Base-by-base conservation (phyloP, 139 green algal species). In the Spirogloea muscicola region DNA sequence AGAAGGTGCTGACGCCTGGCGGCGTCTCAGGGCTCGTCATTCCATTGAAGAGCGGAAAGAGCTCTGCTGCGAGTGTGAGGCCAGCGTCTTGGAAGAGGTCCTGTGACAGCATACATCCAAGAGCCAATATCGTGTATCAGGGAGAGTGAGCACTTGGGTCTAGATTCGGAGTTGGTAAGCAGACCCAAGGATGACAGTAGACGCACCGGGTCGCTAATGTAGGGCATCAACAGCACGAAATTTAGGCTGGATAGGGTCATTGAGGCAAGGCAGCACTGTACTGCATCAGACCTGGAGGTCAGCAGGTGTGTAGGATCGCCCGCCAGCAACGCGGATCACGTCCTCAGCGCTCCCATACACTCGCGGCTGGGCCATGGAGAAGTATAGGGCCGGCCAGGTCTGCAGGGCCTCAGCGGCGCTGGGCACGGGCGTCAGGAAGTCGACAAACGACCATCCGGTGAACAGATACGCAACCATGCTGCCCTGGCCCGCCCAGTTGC, bases 11-110 rank as follows among this genome's bases (percentile, higher is more conserved):
- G 10, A 64, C 55, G 13, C 10, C 10, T 13, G 55, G 55, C 27
- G 55, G 29, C 9, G 10, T 9, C 55, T 9, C 10, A 13, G 55
- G 55, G 29, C 29, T 64, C 9, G 31, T 13, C 29, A 64, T 10
- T 16, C 55, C 55, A 13, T 64, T 64, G 55, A 64, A 64, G 55
- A 64, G 55, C 29, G 55, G 55, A 13, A 64, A 64, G 29, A 64
- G 55, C 55, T 64, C 31, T 16, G 9, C 10, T 10, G 55, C 55
- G 33, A 64, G 55, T 9, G 9, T 13, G 10, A 64, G 31, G 10
- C 33, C 33, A 16, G 55, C 27, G 27, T 64, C 55, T 13, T 44
- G 10, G 13, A 64, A 64, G 55, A 64, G 55, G 27, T 64, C 55
- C 55, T 64, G 55, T 13, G 21, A 21, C 21, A 21, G 21, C 21